These are phyloP conservation scores for Trichoderma hamatum DNA, from an alignment of 2,329 filamentous ascomycete genomes.

Conservation along the genomic window DNA sequence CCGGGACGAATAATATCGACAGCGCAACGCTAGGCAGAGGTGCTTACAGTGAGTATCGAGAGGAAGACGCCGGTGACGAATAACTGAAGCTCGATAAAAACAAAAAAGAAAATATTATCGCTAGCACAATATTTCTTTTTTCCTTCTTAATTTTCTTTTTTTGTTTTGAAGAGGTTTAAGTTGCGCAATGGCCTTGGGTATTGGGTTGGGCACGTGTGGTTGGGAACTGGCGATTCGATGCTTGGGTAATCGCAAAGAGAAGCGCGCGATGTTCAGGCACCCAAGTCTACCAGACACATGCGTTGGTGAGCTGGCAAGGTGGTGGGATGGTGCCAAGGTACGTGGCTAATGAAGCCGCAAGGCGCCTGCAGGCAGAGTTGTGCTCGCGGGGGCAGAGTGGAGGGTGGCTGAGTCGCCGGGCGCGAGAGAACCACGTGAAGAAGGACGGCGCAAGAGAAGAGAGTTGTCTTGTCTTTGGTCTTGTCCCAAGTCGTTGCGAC, in stretches of 20 bases:
- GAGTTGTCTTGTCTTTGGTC: not conserved
- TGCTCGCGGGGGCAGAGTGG: constrained; percentile 29
- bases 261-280: constrained; percentile 50
- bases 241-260: constrained; percentile 42
- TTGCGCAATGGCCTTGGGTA: constrained; percentile 44
- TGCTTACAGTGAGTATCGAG: constrained; percentile 22
- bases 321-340: constrained; percentile 51
- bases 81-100: constrained; percentile 29
- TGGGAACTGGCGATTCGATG: constrained; percentile 31
- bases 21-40: constrained; percentile 21
- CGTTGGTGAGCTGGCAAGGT: constrained; percentile 64
- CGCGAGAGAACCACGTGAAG: constrained; percentile 51
- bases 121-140: constrained; percentile 31
- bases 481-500: constrained; percentile 12
- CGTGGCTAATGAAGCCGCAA: constrained; percentile 57
- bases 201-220: constrained; percentile 51
- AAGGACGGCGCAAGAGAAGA: not conserved
- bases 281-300: constrained; percentile 61
- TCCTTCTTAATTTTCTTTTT: not conserved
- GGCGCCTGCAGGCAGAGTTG: constrained; percentile 59
- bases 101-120: constrained; percentile 27
- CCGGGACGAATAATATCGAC: constrained; percentile 30
- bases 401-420: constrained; percentile 40
- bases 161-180: constrained; percentile 38
- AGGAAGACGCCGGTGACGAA: constrained; percentile 31